These are phyloP conservation scores for Solanum hybrid DNA, from an alignment of 305 asterid genomes.

Conservation along the genomic window DNA sequence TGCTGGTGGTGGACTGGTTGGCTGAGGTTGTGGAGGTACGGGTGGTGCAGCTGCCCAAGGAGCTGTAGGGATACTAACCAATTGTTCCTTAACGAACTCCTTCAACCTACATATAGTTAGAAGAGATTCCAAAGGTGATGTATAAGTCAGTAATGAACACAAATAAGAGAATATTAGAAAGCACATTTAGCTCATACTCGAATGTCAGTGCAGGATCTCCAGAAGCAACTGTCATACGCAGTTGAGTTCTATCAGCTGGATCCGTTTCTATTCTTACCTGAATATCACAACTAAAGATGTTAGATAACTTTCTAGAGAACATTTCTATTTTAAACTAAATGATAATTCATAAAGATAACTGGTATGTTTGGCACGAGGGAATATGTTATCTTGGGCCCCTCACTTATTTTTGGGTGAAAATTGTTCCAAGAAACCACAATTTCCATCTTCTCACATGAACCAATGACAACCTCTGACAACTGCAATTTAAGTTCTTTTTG, in stretches of 20 bases:
- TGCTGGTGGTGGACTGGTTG: constrained; percentile 38
- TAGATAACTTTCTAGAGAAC: background rate
- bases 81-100: constrained; percentile 87
- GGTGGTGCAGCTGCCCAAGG: constrained; percentile 40
- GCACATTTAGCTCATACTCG: constrained; percentile 46
- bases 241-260: constrained; percentile 95
- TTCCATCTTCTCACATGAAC: background rate
- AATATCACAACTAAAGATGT: constrained; percentile 7
- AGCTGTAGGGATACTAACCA: constrained; percentile 57
- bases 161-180: background rate
- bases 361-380: background rate
- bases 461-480: background rate
- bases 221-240: constrained; percentile 92
- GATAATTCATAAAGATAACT: background rate
- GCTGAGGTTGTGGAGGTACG: constrained; percentile 43
- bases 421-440: background rate
- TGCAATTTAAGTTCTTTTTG: background rate
- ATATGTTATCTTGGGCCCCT: background rate
- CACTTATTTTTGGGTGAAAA: background rate
- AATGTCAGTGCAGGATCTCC: constrained; percentile 84
- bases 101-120: constrained; percentile 46
- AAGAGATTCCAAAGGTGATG: background rate
- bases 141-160: background rate
- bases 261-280: constrained; percentile 98
- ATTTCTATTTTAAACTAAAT: background rate